phyloP scores from a whole-genome alignment of 345 rosid species.

The Nasturtium officinale region DNA sequence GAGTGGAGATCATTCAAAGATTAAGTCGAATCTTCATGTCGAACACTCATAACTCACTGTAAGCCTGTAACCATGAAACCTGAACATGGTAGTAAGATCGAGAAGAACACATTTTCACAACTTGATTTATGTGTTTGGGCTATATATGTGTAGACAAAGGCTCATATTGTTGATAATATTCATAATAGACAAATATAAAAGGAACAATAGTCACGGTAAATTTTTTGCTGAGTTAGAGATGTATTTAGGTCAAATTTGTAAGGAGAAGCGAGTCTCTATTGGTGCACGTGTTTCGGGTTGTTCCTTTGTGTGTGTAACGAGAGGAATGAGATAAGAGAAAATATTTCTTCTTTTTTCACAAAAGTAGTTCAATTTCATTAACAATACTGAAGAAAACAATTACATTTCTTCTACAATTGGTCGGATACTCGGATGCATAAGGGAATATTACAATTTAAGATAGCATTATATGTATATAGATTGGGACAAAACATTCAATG shows the following conservation, averaged over 20 bases:
- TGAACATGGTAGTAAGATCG: neutral
- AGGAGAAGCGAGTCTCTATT: neutral
- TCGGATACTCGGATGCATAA: too few relatives aligned
- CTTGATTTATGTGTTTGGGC: neutral
- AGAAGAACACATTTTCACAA: neutral
- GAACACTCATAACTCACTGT: neutral
- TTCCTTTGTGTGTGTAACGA: neutral
- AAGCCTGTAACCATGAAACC: neutral
- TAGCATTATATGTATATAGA: too few relatives aligned
- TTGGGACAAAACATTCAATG: too few relatives aligned
- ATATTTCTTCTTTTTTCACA: neutral
- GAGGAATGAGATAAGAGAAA: conserved; percentile 9
- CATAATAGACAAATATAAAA: neutral
- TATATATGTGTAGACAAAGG: neutral
- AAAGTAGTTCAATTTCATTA: too few relatives aligned
- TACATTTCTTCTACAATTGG: too few relatives aligned
- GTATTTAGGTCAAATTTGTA: neutral
- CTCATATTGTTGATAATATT: neutral
- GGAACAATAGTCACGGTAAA: neutral
- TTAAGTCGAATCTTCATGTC: too few relatives aligned
- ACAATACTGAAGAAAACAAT: too few relatives aligned
- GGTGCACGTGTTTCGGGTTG: conserved; percentile 4
- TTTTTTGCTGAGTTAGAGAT: neutral
- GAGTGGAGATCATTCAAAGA: neutral
- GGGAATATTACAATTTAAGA: too few relatives aligned